Evolutionary conservation across 208 protist species (phyloP), one percentile per base, ranked within the genome.

Genomic region (Crithidia sp.): DNA sequence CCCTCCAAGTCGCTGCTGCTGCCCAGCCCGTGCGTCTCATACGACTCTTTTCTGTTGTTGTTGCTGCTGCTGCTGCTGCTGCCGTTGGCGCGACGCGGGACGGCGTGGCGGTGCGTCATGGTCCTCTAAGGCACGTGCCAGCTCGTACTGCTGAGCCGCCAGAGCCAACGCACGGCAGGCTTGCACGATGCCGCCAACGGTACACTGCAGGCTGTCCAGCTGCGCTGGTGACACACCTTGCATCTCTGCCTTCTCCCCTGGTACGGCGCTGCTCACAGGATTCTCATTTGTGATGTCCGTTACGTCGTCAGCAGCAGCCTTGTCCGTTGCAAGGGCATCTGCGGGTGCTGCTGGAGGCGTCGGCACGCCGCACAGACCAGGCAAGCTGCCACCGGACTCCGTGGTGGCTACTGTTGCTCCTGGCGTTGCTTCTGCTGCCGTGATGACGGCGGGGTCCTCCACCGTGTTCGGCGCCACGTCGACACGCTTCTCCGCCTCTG

Each of bases 61-160:
- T 13, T 13, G 45, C 2, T 49, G 45, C 45, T 49, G 45, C 12
- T 49, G 36, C 36, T 61, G 37, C 9, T 28, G 8, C 13, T 9
- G 10, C 16, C 28, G 50, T 37, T 9, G n/a, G 45, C 14, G 17
- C 37, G 12, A 28, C 40, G 50, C 9, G 40, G 54, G n/a, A 10
- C 44, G 36, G 47, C 28, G 40, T 14, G 2, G 50, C 9, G 2
- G 17, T 49, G 45, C 45, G 45, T 13, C 45, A 14, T 13, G 13
- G 16, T 50, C 43, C 9, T 40, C 59, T 14, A 73, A n/a, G 2
- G 45, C 58, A 2, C 62, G 13, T 7, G 66, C 66, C 9, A 55
- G 58, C 62, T 65, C 67, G 17, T 67, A 74, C 49, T 71, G 67
- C 56, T 9, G 43, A 17, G 74, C 47, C 2, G 74, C 74, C 52